Percentiles rank a stretch among this genome's conserved stretches.
Conservation (phyloP, 2,329 filamentous ascomycete genomes). For the Xylaria sp. region DNA sequence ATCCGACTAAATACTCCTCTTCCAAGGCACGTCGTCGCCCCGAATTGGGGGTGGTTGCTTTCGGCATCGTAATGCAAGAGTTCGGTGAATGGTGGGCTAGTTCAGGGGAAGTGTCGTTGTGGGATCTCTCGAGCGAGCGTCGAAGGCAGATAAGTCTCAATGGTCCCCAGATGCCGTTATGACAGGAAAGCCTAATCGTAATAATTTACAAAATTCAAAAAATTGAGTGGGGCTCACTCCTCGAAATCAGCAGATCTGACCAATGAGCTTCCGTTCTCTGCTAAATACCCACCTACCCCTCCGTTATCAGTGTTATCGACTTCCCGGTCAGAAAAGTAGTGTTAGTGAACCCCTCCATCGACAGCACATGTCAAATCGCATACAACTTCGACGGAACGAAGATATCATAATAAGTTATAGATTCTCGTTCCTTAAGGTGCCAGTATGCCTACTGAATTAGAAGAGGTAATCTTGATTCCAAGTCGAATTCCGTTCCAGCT, state of each 20-base stretch:
- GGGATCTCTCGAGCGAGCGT: neutral
- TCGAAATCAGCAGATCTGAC: neutral
- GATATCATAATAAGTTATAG: neutral
- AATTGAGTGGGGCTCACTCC: conserved; percentile 24
- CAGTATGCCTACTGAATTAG: conserved; percentile 78
- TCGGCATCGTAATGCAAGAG: conserved; percentile 74
- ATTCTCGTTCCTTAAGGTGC: neutral
- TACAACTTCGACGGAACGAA: neutral
- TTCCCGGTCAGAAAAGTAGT: conserved; percentile 28
- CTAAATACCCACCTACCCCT: conserved; percentile 34
- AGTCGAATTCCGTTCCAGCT: conserved; percentile 14
- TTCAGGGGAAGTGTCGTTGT: neutral
- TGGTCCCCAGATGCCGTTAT: conserved; percentile 3
- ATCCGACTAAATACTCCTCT: conserved; percentile 78
- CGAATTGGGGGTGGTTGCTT: conserved; percentile 72
- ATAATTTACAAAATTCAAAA: conserved; percentile 38
- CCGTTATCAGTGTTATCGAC: conserved; percentile 37
- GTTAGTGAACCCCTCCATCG: conserved; percentile 37
- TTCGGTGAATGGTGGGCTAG: too few relatives aligned
- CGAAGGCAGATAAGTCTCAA: neutral
- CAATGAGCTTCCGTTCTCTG: conserved; percentile 11
- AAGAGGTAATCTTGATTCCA: conserved; percentile 64
- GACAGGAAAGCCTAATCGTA: conserved; percentile 5
- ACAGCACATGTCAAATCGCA: neutral
- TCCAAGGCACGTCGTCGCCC: conserved; percentile 76